These are phyloP conservation scores for Cercophora samala DNA, from an alignment of 495 filamentous ascomycete genomes.

Conservation along the genomic window DNA sequence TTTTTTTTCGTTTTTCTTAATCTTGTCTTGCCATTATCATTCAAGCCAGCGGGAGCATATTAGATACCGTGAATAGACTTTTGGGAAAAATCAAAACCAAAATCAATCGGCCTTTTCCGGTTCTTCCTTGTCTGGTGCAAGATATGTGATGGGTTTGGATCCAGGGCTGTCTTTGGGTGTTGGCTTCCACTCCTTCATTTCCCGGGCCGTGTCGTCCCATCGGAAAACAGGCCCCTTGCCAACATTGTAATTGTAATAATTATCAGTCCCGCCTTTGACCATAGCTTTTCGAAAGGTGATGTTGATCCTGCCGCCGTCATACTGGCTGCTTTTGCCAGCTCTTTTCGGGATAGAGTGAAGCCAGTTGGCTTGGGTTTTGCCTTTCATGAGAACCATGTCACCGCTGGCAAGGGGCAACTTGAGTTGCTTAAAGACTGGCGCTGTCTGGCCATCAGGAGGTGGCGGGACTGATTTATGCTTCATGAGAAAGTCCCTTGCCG, in stretches of 20 bases:
- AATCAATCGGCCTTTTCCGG: neutral
- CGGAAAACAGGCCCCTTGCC: constrained; percentile 58
- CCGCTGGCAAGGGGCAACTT: constrained; percentile 61
- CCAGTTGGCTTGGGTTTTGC: constrained; percentile 66
- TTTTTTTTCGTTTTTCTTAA: neutral
- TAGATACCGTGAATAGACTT: neutral
- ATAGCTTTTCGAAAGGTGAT: constrained; percentile 69
- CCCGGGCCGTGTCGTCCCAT: constrained; percentile 53
- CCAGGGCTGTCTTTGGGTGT: neutral
- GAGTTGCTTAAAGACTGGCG: constrained; percentile 39
- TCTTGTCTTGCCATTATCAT: neutral
- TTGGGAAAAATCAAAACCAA: neutral
- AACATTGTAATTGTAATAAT: constrained; percentile 66
- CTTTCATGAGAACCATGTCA: constrained; percentile 72
- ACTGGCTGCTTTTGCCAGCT: constrained; percentile 47
- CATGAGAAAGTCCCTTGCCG: constrained; percentile 63
- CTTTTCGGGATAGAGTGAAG: constrained; percentile 73
- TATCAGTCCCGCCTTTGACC: constrained; percentile 63
- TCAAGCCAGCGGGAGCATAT: neutral
- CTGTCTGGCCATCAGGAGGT: constrained; percentile 18
- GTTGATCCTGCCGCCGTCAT: constrained; percentile 63
- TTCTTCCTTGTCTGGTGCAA: neutral
- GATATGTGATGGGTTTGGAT: neutral
- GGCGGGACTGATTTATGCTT: constrained; percentile 58
- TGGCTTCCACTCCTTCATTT: constrained; percentile 53